Evolutionary conservation across 2,329 filamentous ascomycete species (phyloP).

Genomic region (Tolypocladium pustulatum): DNA sequence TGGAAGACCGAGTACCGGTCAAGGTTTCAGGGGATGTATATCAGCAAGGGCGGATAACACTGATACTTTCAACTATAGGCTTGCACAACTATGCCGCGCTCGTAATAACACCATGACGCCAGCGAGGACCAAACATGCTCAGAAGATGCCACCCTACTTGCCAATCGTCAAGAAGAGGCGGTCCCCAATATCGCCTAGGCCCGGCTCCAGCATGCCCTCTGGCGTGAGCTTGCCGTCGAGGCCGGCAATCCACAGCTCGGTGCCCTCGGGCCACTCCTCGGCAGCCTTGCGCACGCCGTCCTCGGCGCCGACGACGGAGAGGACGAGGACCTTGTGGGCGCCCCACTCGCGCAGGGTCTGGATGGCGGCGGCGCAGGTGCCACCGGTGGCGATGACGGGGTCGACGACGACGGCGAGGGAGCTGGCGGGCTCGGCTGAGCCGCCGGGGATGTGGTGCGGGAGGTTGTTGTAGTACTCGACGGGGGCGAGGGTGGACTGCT

Average conservation of each 20-base stretch:
- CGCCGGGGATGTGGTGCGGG: conserved; percentile 52
- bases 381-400: conserved; percentile 87
- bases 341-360: conserved; percentile 87
- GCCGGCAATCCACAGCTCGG: conserved; percentile 73
- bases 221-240: conserved; percentile 65
- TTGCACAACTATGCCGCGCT: not conserved
- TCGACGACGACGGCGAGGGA: conserved; percentile 75
- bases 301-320: conserved; percentile 63
- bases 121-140: not conserved
- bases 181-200: conserved; percentile 84
- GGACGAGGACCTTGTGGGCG: conserved; percentile 66
- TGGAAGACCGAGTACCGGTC: not conserved
- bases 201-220: conserved; percentile 84
- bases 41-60: not conserved
- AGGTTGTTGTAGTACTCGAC: conserved; percentile 99
- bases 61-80: not conserved
- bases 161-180: conserved; percentile 66
- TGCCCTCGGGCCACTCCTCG: conserved; percentile 64
- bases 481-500: conserved; percentile 74
- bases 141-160: conserved; percentile 1
- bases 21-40: not conserved
- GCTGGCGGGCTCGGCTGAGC: conserved; percentile 23
- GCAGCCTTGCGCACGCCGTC: conserved; percentile 64
- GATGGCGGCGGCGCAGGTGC: conserved; percentile 81
- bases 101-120: not conserved